Base-by-base conservation (phyloP, 768 basidiomycete genomes). In the Termitomyces titanicus region DNA sequence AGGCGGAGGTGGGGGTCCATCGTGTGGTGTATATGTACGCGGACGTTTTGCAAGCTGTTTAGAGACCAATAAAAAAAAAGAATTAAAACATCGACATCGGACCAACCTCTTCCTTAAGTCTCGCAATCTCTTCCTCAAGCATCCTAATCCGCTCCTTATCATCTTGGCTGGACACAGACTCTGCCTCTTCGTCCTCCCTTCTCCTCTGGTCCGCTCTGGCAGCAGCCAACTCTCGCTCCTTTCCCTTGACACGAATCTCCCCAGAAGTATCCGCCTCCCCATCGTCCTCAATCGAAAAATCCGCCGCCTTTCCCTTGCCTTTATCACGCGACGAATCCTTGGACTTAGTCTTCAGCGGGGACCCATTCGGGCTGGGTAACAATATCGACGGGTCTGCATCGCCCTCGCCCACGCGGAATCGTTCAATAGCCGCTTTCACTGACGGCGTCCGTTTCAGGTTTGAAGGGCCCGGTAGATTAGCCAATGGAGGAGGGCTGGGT, bases 101-200 rank as follows among this genome's bases (percentile, higher is more conserved):
- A 38, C 64, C 10, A 33, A 83, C 86, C 78, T 86, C 84, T 63
- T 79, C 77, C 59, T 76, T 83, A 54, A 89, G 69, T 40, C 74
- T 64, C 40, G 69, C 69, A 37, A 90, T 81, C 64, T 92, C 90
- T 46, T 79, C 79, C 62, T 91, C 88, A 5, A 92, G 74, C 54
- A 73, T 70, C 58, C 70, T 74, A 29, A 92, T 90, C 48, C 78
- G 76, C 53, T 78, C 82, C 64, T 87, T 86, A 62, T 90, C 86
- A 25, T 68, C 68, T 15, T 67, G 70, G 9, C 69, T 60, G 58
- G 40, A 65, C 60, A 62, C 65, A 38, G 72, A 74, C 22, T 76
- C 75, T 15, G 66, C 66, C 51, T 76, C 74, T 61, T 68, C 68
- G 43, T 65, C 66, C 64, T 80, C 77, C 47, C 76, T 73, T 51